Evolutionary conservation across 306 rosid genomes (phyloP).

Genomic region (Quillaja saponaria): DNA sequence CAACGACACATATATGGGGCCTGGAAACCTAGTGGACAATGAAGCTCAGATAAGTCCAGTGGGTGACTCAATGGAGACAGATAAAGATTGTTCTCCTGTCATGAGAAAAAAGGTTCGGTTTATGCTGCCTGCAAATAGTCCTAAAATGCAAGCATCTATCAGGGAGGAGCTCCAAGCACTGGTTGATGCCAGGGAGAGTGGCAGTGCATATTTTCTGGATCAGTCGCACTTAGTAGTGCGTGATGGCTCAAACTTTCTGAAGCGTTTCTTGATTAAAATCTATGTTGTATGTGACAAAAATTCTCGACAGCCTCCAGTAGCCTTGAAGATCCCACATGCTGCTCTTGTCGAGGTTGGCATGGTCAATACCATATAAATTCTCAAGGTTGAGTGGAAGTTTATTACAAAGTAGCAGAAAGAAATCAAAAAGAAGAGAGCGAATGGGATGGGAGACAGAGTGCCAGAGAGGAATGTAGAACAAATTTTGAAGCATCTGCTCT

Average conservation of each 20-base stretch:
- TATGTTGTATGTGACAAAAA: slow-evolving; percentile 64
- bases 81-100: not conserved
- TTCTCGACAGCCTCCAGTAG: slow-evolving; percentile 62
- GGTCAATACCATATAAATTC: slow-evolving; percentile 49
- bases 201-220: slow-evolving; percentile 76
- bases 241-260: slow-evolving; percentile 50
- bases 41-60: slow-evolving; percentile 46
- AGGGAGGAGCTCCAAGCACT: slow-evolving; percentile 64
- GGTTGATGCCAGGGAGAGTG: slow-evolving; percentile 79
- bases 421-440: no score
- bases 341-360: slow-evolving; percentile 86
- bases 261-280: slow-evolving; percentile 58
- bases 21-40: slow-evolving; percentile 21
- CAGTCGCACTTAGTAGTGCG: slow-evolving; percentile 65
- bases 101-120: slow-evolving; percentile 66
- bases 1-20: slow-evolving; percentile 1
- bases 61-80: slow-evolving; percentile 29
- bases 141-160: slow-evolving; percentile 51
- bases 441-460: no score
- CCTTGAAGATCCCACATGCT: slow-evolving; percentile 76
- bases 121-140: slow-evolving; percentile 61
- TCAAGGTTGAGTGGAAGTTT: no score
- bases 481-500: no score
- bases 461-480: no score
- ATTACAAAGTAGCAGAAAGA: not conserved